Conservation (phyloP, 169 alveolate species). For the Plasmodium yoelii region DNA sequence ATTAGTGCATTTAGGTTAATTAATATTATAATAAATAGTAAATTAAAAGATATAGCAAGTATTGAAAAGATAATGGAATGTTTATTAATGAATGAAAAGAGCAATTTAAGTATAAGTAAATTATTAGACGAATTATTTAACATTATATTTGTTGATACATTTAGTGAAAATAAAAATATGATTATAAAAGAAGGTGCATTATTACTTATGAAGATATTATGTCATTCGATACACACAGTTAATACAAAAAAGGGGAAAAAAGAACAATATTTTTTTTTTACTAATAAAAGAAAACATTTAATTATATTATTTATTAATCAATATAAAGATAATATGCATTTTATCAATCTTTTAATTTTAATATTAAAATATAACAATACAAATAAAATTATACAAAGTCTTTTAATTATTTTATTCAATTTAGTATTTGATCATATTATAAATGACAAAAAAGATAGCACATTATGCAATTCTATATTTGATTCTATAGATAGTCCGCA, state of each 20-base stretch:
- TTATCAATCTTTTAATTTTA: slow-evolving; percentile 39
- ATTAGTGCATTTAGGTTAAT: slow-evolving; percentile 69
- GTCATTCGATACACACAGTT: slow-evolving; percentile 38
- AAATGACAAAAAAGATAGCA: slow-evolving; percentile 7
- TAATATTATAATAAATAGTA: slow-evolving; percentile 49
- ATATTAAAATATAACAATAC: slow-evolving; percentile 60
- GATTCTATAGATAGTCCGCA: not conserved
- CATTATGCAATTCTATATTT: not conserved
- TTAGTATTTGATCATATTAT: slow-evolving; percentile 35
- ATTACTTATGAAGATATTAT: slow-evolving; percentile 57
- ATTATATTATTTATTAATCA: slow-evolving; percentile 58
- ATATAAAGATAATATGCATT: slow-evolving; percentile 54
- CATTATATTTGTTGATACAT: slow-evolving; percentile 60
- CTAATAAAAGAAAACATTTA: slow-evolving; percentile 46
- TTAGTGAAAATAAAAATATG: slow-evolving; percentile 61
- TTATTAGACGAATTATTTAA: slow-evolving; percentile 64
- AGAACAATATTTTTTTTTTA: slow-evolving; percentile 51
- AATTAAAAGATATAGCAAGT: slow-evolving; percentile 64
- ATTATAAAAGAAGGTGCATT: slow-evolving; percentile 68
- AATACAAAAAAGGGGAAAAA: slow-evolving; percentile 57
- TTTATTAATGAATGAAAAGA: slow-evolving; percentile 52
- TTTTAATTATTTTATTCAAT: slow-evolving; percentile 43
- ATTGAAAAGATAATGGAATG: slow-evolving; percentile 67
- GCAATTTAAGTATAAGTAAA: slow-evolving; percentile 24
- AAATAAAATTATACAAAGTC: slow-evolving; percentile 44